Evolutionary conservation across 2,329 filamentous ascomycete genomes (phyloP).

Genomic region (Penicillium crustosum): DNA sequence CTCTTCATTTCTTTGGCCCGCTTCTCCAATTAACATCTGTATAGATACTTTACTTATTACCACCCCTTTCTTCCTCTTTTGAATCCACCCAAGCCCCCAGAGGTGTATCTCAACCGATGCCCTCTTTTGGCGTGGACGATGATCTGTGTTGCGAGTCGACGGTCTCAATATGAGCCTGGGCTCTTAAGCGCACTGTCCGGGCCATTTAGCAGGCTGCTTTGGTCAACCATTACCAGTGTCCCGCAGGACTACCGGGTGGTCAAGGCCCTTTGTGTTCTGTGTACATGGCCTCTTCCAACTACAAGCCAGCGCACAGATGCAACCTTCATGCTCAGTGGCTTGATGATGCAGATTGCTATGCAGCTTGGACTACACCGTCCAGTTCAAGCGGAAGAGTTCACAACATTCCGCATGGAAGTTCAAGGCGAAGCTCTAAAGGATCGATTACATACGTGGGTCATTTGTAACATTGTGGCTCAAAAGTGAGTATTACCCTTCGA

Average conservation of each 20-base stretch:
- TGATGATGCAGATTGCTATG: slow-evolving; percentile 67
- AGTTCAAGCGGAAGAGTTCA: slow-evolving; percentile 58
- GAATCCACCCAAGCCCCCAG: slow-evolving; percentile 54
- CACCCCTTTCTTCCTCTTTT: slow-evolving; percentile 64
- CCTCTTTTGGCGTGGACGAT: slow-evolving; percentile 65
- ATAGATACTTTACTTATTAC: slow-evolving; percentile 61
- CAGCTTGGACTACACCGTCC: slow-evolving; percentile 63
- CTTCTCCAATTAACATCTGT: slow-evolving; percentile 30
- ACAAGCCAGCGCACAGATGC: slow-evolving; percentile 62
- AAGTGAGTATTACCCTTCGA: slow-evolving; percentile 45
- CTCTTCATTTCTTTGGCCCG: not conserved
- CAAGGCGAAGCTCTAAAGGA: slow-evolving; percentile 62
- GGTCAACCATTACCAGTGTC: slow-evolving; percentile 58
- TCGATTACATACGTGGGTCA: slow-evolving; percentile 63
- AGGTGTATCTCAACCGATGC: slow-evolving; percentile 58
- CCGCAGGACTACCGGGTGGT: slow-evolving; percentile 63
- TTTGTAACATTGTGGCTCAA: slow-evolving; percentile 67
- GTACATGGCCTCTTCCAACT: slow-evolving; percentile 63
- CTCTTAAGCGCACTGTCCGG: slow-evolving; percentile 52
- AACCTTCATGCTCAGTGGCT: slow-evolving; percentile 62
- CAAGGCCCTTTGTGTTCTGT: slow-evolving; percentile 62
- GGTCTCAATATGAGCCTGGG: slow-evolving; percentile 54
- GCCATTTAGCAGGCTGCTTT: slow-evolving; percentile 58
- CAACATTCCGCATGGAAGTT: slow-evolving; percentile 51
- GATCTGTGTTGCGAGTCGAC: slow-evolving; percentile 59